phyloP scores from a whole-genome alignment of 805 yeast genomes.

The Yamadazyma akitaensis region DNA sequence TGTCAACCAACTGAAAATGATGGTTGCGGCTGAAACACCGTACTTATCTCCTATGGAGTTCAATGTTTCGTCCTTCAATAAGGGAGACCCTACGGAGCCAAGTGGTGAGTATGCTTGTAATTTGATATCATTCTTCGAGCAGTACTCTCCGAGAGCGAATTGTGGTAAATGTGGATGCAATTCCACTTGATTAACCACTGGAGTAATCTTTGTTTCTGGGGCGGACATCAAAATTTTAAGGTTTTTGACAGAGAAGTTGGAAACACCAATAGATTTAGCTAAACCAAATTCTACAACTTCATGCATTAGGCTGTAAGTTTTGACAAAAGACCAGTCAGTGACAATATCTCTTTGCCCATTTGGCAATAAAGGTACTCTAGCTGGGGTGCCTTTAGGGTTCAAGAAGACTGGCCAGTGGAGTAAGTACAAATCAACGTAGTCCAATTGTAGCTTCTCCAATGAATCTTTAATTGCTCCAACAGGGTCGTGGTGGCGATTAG shows the following conservation, averaged over 20 bases:
- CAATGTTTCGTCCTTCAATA: conserved; percentile 44
- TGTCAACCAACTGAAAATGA: conserved; percentile 58
- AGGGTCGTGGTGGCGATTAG: conserved; percentile 50
- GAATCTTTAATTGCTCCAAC: conserved; percentile 55
- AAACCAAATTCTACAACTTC: conserved; percentile 51
- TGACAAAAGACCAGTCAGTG: conserved; percentile 39
- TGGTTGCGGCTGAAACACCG: conserved; percentile 45
- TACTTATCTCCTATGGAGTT: conserved; percentile 42
- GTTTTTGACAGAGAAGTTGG: conserved; percentile 57
- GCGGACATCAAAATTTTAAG: conserved; percentile 44
- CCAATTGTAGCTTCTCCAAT: conserved; percentile 60
- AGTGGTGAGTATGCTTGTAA: conserved; percentile 79
- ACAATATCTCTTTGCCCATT: conserved; percentile 36
- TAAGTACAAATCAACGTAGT: conserved; percentile 74
- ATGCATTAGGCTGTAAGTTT: conserved; percentile 58
- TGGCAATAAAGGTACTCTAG: conserved; percentile 29
- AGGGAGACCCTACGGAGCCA: conserved; percentile 57
- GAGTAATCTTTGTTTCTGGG: conserved; percentile 50
- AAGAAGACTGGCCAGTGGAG: conserved; percentile 74
- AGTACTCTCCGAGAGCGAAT: conserved; percentile 57
- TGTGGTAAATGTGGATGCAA: conserved; percentile 46
- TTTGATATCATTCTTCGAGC: conserved; percentile 19
- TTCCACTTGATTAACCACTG: conserved; percentile 76
- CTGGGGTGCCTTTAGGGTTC: conserved; percentile 36
- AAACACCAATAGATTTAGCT: conserved; percentile 70